These are phyloP conservation scores for Phytophthora syringae DNA, from an alignment of 352 stramenopile genomes.

Conservation along the genomic window DNA sequence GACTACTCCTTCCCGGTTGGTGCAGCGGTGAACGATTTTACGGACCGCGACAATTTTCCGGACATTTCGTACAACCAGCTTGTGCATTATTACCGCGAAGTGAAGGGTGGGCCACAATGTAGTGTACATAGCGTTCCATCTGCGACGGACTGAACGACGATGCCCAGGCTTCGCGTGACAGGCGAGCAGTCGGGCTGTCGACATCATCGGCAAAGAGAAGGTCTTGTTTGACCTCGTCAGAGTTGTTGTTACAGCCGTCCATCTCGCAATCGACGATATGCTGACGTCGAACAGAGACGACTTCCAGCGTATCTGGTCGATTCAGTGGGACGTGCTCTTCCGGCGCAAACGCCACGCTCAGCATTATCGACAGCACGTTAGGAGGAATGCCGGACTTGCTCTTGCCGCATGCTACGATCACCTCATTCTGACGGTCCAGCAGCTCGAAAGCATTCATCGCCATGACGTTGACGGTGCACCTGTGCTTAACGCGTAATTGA, in stretches of 20 bases:
- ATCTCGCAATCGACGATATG: neutral
- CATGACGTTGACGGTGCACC: neutral
- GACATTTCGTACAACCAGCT: neutral
- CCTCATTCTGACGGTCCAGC: neutral
- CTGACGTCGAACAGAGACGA: neutral
- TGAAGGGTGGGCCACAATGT: neutral
- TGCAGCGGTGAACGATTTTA: neutral
- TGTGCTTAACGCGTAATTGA: neutral
- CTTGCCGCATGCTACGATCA: neutral
- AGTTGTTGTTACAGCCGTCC: neutral
- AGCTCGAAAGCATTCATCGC: neutral
- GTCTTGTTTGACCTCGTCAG: too few relatives aligned
- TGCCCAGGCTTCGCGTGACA: neutral
- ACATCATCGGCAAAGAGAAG: too few relatives aligned
- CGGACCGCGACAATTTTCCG: neutral
- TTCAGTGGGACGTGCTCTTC: neutral
- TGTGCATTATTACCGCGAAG: conserved; percentile 1
- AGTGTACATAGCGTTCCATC: neutral
- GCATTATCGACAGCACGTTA: neutral
- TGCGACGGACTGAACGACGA: neutral
- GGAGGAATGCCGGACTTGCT: neutral
- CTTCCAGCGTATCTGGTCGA: neutral
- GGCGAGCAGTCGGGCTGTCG: too few relatives aligned
- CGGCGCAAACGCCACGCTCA: neutral
- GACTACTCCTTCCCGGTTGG: conserved; percentile 2